Percentiles rank a stretch among this genome's conserved stretches.
Evolutionary conservation across 257 asterid species (phyloP).

Genomic region (Petunia axillaris): DNA sequence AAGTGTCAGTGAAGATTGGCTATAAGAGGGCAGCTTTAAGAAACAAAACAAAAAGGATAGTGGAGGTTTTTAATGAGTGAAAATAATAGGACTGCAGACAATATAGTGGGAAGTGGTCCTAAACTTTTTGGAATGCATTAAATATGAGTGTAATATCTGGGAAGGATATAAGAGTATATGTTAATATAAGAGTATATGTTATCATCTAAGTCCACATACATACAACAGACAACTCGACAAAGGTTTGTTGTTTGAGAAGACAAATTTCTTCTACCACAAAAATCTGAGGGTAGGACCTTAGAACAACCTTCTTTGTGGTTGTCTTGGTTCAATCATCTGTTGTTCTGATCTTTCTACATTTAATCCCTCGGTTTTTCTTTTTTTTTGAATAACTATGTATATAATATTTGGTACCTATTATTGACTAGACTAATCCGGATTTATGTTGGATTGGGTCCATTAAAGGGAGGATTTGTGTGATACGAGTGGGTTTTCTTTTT

Average conservation of each 20-base stretch:
- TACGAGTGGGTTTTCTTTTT: too few species aligned
- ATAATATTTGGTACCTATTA: too few species aligned
- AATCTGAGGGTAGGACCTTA: conserved; percentile 26
- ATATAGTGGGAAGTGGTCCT: conserved; percentile 43
- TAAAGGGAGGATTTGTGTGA: too few species aligned
- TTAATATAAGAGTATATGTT: neutral
- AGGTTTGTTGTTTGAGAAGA: conserved; percentile 41
- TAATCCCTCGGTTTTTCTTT: neutral
- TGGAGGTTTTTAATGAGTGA: conserved; percentile 2
- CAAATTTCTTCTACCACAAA: conserved; percentile 34
- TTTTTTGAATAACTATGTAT: too few species aligned
- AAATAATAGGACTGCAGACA: conserved; percentile 14
- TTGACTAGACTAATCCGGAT: too few species aligned
- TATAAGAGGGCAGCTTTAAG: neutral
- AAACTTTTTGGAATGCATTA: neutral
- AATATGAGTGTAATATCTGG: neutral
- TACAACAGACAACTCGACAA: conserved; percentile 41
- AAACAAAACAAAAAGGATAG: conserved; percentile 6
- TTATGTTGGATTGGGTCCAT: too few species aligned
- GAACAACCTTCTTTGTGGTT: conserved; percentile 8
- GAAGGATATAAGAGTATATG: neutral
- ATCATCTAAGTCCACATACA: conserved; percentile 50
- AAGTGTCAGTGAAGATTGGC: conserved; percentile 9
- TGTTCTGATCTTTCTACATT: neutral
- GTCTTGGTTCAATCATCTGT: conserved; percentile 33